Evolutionary conservation across 192 early-diverging fungal genomes (phyloP).

Genomic region (Globomyces pollinis-pini): DNA sequence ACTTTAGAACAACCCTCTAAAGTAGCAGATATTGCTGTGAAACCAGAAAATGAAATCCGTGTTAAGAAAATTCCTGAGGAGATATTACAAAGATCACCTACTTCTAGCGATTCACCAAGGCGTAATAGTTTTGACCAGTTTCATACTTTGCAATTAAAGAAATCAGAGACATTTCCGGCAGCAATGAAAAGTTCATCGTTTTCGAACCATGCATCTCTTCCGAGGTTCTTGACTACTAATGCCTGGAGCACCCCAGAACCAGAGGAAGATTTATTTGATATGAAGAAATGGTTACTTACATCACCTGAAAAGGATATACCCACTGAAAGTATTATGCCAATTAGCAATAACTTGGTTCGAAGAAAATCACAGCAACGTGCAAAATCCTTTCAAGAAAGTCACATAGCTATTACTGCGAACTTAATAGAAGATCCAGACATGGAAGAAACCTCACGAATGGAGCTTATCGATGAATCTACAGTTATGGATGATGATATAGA

Average conservation of each 20-base stretch:
- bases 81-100: not conserved
- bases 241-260: not conserved
- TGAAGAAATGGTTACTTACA: conserved; percentile 10
- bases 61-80: not conserved
- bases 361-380: conserved; percentile 20
- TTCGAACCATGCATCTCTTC: not conserved
- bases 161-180: not conserved
- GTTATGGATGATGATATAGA: conserved; percentile 9
- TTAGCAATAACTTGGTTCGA: not conserved
- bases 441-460: not conserved
- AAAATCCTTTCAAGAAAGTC: conserved; percentile 29
- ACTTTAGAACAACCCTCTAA: not conserved
- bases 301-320: not conserved
- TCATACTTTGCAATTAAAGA: not conserved
- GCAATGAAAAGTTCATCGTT: not conserved
- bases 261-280: conserved; percentile 5
- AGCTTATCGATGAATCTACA: not conserved
- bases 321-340: not conserved
- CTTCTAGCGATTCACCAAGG: not conserved
- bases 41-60: not conserved
- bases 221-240: conserved; percentile 2
- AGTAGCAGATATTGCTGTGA: not conserved
- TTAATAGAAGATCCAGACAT: not conserved
- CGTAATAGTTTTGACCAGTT: not conserved
- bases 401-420: conserved; percentile 26